Evolutionary conservation across 441 rosid genomes (phyloP), one percentile per base, ranked within the genome.

Genomic region (Corymbia citriodora): DNA sequence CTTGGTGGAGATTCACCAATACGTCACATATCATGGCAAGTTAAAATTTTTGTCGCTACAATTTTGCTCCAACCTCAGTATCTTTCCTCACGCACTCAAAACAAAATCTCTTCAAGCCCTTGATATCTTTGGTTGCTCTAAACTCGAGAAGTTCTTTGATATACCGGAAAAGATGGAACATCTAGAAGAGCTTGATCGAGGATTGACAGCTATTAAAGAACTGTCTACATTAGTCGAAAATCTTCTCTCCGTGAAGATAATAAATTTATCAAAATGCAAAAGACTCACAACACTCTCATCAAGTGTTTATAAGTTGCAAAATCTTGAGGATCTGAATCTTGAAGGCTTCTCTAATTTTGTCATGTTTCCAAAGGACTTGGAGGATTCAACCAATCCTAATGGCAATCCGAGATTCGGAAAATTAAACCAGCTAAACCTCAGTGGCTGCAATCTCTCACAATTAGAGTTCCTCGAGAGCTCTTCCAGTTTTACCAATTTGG

Each of bases 321-420:
- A 61, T 61, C 70, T 61, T 1, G 16, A 61, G 31, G 0, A 0
- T 61, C 0, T 27, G 9, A 27, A 0, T 5, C 68, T 61, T 12
- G 1, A 0, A 5, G n/a, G 16, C 8, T 61, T 31, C 68, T 61
- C 68, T 15, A 27, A 65, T 65, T 65, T 65, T 65, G 36, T 65
- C 10, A 9, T 29, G 36, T 65, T 65, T n/a, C 72, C 72, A n/a
- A n/a, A 65, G 36, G 14, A 65, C 72, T 65, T 9, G 5, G 10
- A 65, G 72, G 36, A n/a, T 65, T 29, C 72, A 65, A 65, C 9
- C 16, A 16, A 65, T n/a, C 72, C 72, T 29, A 29, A n/a, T n/a
- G 72, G 72, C 10, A 29, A 65, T 65, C 2, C 2, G 10, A 17
- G 19, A 65, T 65, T 65, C 36, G 36, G 5, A 65, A 65, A 65